A percentile compares a stretch with the other conserved stretches of the same genome.
These are phyloP conservation scores for Fusarium avenaceum DNA, from an alignment of 2,329 filamentous ascomycete species.

Conservation along the genomic window DNA sequence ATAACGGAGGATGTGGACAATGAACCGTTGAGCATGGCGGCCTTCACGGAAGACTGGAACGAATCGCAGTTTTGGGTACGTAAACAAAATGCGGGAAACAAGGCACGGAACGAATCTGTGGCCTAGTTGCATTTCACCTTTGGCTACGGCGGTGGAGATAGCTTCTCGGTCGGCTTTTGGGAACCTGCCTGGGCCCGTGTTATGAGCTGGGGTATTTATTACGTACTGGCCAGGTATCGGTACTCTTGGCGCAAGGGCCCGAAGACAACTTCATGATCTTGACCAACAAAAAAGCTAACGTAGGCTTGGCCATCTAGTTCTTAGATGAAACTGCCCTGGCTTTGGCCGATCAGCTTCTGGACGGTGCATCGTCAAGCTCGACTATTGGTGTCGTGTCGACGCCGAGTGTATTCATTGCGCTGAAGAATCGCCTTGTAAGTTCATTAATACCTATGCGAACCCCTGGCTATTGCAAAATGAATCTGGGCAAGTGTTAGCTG, in stretches of 20 bases:
- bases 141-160: conserved; percentile 36
- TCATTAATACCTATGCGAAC: no score
- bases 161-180: conserved; percentile 38
- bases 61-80: conserved; percentile 85
- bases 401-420: conserved; percentile 81
- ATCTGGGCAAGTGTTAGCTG: conserved; percentile 10
- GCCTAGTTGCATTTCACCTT: conserved; percentile 22
- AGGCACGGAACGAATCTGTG: background rate
- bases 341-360: conserved; percentile 75
- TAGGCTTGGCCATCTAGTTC: conserved; percentile 64
- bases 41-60: conserved; percentile 86
- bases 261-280: conserved; percentile 43
- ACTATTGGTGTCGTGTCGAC: conserved; percentile 79
- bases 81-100: conserved; percentile 28
- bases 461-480: background rate
- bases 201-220: conserved; percentile 36
- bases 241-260: conserved; percentile 21
- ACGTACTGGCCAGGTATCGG: conserved; percentile 40
- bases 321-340: conserved; percentile 76
- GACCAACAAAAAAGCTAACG: conserved; percentile 23
- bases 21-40: conserved; percentile 70
- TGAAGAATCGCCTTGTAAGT: conserved; percentile 74
- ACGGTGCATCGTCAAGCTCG: conserved; percentile 68
- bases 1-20: conserved; percentile 61
- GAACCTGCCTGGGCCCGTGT: conserved; percentile 17